phyloP scores from a whole-genome alignment of 2,329 filamentous ascomycete species.

The Botrytis galanthina region DNA sequence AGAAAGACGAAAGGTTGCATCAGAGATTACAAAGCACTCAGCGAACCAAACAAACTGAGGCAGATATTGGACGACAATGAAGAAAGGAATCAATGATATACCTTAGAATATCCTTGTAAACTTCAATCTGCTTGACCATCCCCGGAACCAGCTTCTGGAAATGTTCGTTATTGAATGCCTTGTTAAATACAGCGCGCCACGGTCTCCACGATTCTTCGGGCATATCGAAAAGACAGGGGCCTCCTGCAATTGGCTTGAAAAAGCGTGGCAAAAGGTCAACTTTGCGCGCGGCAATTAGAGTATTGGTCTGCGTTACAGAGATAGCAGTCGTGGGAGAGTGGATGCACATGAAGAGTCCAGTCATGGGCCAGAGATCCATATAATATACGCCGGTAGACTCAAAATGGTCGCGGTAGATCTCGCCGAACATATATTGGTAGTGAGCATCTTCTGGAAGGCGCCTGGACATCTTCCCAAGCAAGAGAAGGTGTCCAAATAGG shows the following conservation, averaged over 20 bases:
- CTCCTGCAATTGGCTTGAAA: constrained; percentile 23
- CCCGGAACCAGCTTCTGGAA: constrained; percentile 17
- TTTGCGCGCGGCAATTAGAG: constrained; percentile 23
- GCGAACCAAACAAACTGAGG: neutral
- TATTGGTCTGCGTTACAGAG: constrained; percentile 26
- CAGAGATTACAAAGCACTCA: neutral
- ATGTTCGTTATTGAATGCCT: constrained; percentile 27
- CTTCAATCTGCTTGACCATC: constrained; percentile 21
- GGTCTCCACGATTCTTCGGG: constrained; percentile 30
- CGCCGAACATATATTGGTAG: constrained; percentile 23
- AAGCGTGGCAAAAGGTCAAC: constrained; percentile 21
- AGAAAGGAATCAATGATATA: neutral
- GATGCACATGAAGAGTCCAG: constrained; percentile 24
- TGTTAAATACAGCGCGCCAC: constrained; percentile 29
- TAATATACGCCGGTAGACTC: constrained; percentile 27
- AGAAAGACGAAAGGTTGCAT: neutral
- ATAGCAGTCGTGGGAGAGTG: constrained; percentile 24
- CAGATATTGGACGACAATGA: neutral
- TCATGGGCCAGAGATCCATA: constrained; percentile 33
- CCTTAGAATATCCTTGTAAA: constrained; percentile 21
- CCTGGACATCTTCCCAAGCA: neutral
- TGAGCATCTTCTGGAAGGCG: constrained; percentile 24
- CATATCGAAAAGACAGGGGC: constrained; percentile 26
- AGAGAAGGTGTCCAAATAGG: neutral
- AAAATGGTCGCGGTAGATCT: constrained; percentile 25